Base-by-base conservation (phyloP, 208 protist species). In the Crithidia expoeki region DNA sequence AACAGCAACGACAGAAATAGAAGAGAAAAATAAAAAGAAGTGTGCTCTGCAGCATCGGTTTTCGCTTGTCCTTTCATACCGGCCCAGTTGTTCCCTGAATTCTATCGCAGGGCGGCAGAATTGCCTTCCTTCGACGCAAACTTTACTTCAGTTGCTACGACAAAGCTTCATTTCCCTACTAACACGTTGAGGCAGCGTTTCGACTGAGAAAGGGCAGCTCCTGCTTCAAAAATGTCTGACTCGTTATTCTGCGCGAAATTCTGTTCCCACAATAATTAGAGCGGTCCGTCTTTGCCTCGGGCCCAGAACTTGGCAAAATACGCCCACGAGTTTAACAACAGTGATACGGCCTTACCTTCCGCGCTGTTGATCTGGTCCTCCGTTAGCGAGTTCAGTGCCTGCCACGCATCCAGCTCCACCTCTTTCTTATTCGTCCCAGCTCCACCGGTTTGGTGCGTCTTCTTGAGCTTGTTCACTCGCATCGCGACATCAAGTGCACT, bases 231-330 rank as follows among this genome's bases (percentile, higher is more conserved):
- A 7, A 25, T 30, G 23, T 53, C 49, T 16, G 7, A 19, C 25
- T 32, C 25, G 32, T n/a, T 56, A 10, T 19, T 62, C 14, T 21
- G 7, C 30, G 19, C 28, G 30, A 33, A 14, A 21, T 7, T n/a
- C 32, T 16, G 21, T 47, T 33, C 21, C 10, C 19, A n/a, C n/a
- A n/a, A n/a, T n/a, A n/a, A 47, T 51, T n/a, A 69, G 4, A 79
- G 34, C 11, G 92, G 92, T 0, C 92, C 92, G 33, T 96, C 89
- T 57, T 91, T 90, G 12, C 92, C 92, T 52, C 89, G 89, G 4
- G 88, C 89, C 92, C 92, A 96, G 50, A 80, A 94, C 79, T 96
- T 96, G 4, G 92, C 82, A 72, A 96, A 96, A 76, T 96, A 95
- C 40, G 92, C 89, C 92, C 92, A 96, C n/a, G 85, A 76, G 66